A percentile compares a stretch with the other conserved stretches of the same genome.
Evolutionary conservation across 2,329 filamentous ascomycete species (phyloP).

Genomic region (Bimuria novae-zelandiae): DNA sequence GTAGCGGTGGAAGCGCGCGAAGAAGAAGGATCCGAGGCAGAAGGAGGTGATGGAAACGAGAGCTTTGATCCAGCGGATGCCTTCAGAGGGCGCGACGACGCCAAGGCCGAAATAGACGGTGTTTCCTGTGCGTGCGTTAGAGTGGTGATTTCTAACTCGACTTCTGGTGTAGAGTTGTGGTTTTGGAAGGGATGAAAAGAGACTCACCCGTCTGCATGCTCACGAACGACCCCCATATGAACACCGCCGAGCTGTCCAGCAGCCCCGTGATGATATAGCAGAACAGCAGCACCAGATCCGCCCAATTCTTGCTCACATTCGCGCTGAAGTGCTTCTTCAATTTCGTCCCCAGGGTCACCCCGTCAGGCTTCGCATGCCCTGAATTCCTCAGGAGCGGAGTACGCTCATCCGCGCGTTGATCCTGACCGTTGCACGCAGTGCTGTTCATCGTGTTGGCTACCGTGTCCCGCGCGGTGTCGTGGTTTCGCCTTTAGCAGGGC

Average conservation of each 20-base stretch:
- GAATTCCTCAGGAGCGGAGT: constrained; percentile 36
- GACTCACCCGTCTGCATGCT: constrained; percentile 77
- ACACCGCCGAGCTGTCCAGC: constrained; percentile 75
- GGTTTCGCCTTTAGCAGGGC: constrained; percentile 4
- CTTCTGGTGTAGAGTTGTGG: not conserved
- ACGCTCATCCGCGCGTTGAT: constrained; percentile 31
- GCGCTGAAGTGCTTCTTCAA: constrained; percentile 42
- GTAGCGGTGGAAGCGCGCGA: constrained; percentile 68
- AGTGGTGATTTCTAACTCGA: too few species aligned
- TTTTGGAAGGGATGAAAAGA: not conserved
- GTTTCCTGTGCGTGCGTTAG: constrained; percentile 57
- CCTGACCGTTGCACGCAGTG: constrained; percentile 9
- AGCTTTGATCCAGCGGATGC: constrained; percentile 71
- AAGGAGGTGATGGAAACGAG: constrained; percentile 72
- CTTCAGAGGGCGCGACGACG: constrained; percentile 60
- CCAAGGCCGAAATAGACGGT: constrained; percentile 80
- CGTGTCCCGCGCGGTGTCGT: constrained; percentile 1
- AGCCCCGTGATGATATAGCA: constrained; percentile 80
- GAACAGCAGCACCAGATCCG: constrained; percentile 69
- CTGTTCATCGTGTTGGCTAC: constrained; percentile 21
- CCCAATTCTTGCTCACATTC: constrained; percentile 65
- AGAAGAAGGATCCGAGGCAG: constrained; percentile 72
- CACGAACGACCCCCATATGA: constrained; percentile 79
- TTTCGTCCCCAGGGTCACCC: constrained; percentile 9
- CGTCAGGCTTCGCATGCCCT: constrained; percentile 19